Conservation (phyloP, 495 filamentous ascomycete species). For the Trichocladium uniseriatum region DNA sequence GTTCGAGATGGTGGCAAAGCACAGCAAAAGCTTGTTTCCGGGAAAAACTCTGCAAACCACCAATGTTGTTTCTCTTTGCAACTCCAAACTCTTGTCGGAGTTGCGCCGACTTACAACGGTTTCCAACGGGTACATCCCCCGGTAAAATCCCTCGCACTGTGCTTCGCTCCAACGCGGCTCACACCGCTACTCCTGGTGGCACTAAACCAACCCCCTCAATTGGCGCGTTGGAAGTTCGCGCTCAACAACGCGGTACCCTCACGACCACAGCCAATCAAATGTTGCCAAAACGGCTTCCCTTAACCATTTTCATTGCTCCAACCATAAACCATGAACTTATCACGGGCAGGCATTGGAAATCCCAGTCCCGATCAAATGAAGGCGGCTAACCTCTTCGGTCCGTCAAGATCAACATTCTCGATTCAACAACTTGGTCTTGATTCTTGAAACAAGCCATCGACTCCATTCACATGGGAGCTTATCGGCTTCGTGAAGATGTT, state of each 20-base stretch:
- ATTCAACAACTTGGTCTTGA: too few relatives aligned
- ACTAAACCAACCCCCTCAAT: slow-evolving; percentile 21
- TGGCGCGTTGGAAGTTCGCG: slow-evolving; percentile 6
- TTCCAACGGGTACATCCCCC: slow-evolving; percentile 21
- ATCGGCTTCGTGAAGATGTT: too few relatives aligned
- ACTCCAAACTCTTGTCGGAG: too few relatives aligned
- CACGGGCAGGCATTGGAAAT: background rate
- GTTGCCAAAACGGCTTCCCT: slow-evolving; percentile 4
- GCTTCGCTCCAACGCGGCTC: slow-evolving; percentile 11
- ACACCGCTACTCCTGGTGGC: slow-evolving; percentile 28
- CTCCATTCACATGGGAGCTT: too few relatives aligned
- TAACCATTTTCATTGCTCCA: slow-evolving; percentile 15
- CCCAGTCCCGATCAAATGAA: background rate
- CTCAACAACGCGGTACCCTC: slow-evolving; percentile 13
- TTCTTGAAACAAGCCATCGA: too few relatives aligned
- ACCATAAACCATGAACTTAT: background rate
- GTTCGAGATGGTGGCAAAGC: too few relatives aligned
- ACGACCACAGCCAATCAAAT: slow-evolving; percentile 10
- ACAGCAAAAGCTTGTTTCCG: too few relatives aligned
- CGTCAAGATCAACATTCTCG: background rate
- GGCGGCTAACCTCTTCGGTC: background rate
- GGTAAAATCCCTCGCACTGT: slow-evolving; percentile 19
- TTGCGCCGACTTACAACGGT: background rate
- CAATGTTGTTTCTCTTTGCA: too few relatives aligned
- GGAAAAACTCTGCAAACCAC: too few relatives aligned